A percentile compares a stretch with the other conserved stretches of the same genome.
These are phyloP conservation scores for Russula griseocarnosa DNA, from an alignment of 768 basidiomycete genomes.

Conservation along the genomic window DNA sequence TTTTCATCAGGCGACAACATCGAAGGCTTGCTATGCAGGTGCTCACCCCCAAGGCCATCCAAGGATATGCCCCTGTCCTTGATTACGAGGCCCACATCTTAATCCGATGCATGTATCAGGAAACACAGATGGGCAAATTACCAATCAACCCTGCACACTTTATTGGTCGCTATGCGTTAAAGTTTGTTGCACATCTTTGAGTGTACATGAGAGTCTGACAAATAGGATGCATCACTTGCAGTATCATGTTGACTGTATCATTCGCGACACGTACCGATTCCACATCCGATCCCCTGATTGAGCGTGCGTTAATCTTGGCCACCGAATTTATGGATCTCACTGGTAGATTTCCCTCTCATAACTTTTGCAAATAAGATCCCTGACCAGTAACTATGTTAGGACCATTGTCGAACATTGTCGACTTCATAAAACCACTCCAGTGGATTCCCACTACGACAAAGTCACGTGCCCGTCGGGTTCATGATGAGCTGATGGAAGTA, in stretches of 20 bases:
- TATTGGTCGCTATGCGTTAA: too few relatives aligned
- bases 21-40: slow-evolving; percentile 39
- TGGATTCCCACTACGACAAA: slow-evolving; percentile 39
- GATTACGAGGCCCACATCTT: slow-evolving; percentile 34
- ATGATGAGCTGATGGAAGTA: slow-evolving; percentile 35
- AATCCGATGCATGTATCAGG: slow-evolving; percentile 38
- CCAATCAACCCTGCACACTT: slow-evolving; percentile 42
- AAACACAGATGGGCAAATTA: slow-evolving; percentile 34
- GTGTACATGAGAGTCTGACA: neutral
- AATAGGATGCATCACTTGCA: slow-evolving; percentile 26
- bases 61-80: too few relatives aligned
- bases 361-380: neutral
- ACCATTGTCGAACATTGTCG: slow-evolving; percentile 44
- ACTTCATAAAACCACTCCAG: slow-evolving; percentile 45
- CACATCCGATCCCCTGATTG: slow-evolving; percentile 40
- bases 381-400: slow-evolving; percentile 28
- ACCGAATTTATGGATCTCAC: slow-evolving; percentile 46
- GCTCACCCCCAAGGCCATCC: slow-evolving; percentile 34
- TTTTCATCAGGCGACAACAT: slow-evolving; percentile 38
- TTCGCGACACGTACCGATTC: slow-evolving; percentile 44
- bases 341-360: slow-evolving; percentile 7
- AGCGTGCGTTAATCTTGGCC: slow-evolving; percentile 38
- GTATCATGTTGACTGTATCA: too few relatives aligned
- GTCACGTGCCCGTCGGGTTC: slow-evolving; percentile 40
- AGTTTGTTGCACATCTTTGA: neutral